These are phyloP conservation scores for Castanea sativa DNA, from an alignment of 306 rosid species.

Conservation along the genomic window DNA sequence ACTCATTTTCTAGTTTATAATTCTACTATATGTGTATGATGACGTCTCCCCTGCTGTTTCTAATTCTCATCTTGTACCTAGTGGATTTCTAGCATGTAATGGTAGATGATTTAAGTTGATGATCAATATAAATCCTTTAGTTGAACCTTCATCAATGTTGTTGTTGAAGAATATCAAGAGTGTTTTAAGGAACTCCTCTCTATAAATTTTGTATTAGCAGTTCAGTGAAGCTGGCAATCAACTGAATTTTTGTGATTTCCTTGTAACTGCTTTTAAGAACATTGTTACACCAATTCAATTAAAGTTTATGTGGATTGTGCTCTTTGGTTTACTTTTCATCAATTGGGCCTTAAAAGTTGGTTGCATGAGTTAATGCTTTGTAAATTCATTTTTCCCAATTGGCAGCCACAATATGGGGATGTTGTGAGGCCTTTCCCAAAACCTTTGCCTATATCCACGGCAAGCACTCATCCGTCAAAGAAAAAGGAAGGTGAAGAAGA, in stretches of 20 bases:
- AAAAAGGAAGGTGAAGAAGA: conserved; percentile 51
- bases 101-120: neutral
- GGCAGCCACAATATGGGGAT: conserved; percentile 63
- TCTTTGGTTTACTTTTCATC: neutral
- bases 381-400: conserved; percentile 7
- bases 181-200: neutral
- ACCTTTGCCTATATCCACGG: conserved; percentile 57
- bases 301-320: neutral
- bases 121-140: neutral
- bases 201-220: neutral
- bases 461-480: conserved; percentile 32
- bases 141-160: neutral
- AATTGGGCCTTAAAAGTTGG: neutral
- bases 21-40: neutral
- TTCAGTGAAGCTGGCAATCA: neutral
- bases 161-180: neutral
- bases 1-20: neutral
- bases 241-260: neutral
- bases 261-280: neutral
- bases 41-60: neutral
- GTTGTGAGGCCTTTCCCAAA: conserved; percentile 64
- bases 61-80: neutral
- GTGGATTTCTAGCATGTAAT: neutral
- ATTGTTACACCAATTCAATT: neutral
- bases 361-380: neutral